Base-by-base conservation (phyloP, 345 rosid genomes). In the Linum lewisii region DNA sequence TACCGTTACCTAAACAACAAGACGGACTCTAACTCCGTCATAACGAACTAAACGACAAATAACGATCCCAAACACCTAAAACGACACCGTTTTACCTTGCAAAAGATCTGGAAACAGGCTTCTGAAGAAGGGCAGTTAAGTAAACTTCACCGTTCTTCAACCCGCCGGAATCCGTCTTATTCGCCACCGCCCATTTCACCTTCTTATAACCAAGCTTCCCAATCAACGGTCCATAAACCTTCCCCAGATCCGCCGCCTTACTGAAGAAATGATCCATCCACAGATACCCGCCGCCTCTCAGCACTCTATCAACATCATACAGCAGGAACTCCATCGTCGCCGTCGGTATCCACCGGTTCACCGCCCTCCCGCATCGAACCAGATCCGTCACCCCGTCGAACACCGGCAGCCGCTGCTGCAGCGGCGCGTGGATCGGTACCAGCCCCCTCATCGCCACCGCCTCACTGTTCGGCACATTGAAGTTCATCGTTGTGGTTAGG, bases 201-300 rank as follows among this genome's bases (percentile, higher is more conserved):
- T 87, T 89, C 90, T 85, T 93, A 61, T 93, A 93, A 16, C 95
- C 92, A 73, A 93, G 71, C 57, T 82, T 87, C 37, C 81, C 82
- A 20, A 89, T 89, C 92, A 93, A 72, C 0, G 99, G 97, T 37
- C 73, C 76, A 71, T 79, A 93, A 25, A 85, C 78, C 57, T 75
- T 81, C 3, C 84, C 94, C 58, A 93, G 85, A 73, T 89, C 96
- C 44, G 66, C 60, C 4, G 69, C 67, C 68, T 78, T 93, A 50
- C 99, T 72, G 19, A 87, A 89, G 69, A 93, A 93, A 66, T 84
- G 90, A 66, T 93, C 97, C 77, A 93, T 42, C 99, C 97, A 89
- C 25, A 93, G 63, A 64, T 75, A 93, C 5, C 99, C 99, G 38
- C 99, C 99, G 1, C 81, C 82, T 44, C 99, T 76, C 72, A 93